These are phyloP conservation scores for Aspergillus carbonarius DNA, from an alignment of 2,329 filamentous ascomycete species.

Conservation along the genomic window DNA sequence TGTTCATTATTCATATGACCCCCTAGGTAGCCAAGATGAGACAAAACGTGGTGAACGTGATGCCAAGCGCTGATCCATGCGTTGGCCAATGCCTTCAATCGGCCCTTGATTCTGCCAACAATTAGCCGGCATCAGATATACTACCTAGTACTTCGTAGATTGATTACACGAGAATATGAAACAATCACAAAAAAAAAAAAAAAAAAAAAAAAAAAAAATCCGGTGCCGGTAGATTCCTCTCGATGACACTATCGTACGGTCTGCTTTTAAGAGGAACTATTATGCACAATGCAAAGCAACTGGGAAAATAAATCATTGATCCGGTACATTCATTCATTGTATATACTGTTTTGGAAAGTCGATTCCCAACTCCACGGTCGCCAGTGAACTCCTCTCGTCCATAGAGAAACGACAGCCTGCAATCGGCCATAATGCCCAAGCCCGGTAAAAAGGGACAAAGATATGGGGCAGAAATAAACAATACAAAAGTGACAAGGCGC, in stretches of 20 bases:
- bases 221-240: neutral
- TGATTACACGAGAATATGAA: neutral
- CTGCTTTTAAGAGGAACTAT: neutral
- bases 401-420: neutral
- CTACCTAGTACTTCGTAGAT: neutral
- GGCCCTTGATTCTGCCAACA: neutral
- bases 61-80: neutral
- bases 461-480: neutral
- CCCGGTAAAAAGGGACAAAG: neutral
- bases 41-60: neutral
- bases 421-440: neutral
- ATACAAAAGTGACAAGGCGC: neutral
- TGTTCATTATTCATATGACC: slow-evolving; percentile 1
- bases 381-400: neutral
- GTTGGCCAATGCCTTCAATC: neutral
- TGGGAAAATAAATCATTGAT: neutral
- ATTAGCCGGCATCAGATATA: neutral
- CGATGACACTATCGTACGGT: neutral
- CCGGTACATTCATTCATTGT: neutral
- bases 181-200: neutral
- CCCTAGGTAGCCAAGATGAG: neutral
- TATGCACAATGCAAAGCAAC: neutral
- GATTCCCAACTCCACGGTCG: neutral
- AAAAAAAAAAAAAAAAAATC: too few relatives aligned
- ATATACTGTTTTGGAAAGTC: neutral